Percentiles rank a stretch among this genome's conserved stretches.
phyloP scores from a whole-genome alignment of 73 alveolate species.

The Diophrys sp. region DNA sequence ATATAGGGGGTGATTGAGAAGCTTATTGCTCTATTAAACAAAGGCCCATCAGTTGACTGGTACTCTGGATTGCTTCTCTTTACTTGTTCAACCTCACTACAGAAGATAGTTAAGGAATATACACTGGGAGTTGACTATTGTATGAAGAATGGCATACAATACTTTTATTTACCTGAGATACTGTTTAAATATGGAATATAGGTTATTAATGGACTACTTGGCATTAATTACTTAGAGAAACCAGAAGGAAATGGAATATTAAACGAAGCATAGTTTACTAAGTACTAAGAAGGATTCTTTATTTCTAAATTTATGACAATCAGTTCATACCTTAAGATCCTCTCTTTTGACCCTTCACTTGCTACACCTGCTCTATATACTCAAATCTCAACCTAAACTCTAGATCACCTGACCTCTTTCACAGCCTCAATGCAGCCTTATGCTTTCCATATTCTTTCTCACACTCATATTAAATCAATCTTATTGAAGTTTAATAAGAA shows the following conservation, averaged over 20 bases:
- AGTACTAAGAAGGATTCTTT: background rate
- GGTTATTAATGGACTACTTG: background rate
- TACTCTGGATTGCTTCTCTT: background rate
- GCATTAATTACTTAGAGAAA: background rate
- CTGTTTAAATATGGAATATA: background rate
- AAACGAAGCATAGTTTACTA: background rate
- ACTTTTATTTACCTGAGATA: conserved; percentile 1
- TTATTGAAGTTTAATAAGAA: background rate
- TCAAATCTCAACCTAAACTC: background rate
- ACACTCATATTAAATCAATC: conserved; percentile 9
- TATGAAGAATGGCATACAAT: background rate
- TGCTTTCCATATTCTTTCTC: conserved; percentile 11
- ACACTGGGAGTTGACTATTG: background rate
- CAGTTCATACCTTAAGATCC: background rate
- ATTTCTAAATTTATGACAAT: background rate
- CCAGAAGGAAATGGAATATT: background rate
- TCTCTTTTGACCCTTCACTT: background rate
- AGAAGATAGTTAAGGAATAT: background rate
- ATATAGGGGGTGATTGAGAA: too few species aligned
- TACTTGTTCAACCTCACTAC: background rate
- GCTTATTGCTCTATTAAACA: too few species aligned
- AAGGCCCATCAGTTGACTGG: background rate
- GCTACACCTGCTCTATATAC: background rate
- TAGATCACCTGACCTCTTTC: background rate
- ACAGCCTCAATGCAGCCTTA: conserved; percentile 1